phyloP scores from a whole-genome alignment of 768 basidiomycete genomes.

The Lactarius trivialis region DNA sequence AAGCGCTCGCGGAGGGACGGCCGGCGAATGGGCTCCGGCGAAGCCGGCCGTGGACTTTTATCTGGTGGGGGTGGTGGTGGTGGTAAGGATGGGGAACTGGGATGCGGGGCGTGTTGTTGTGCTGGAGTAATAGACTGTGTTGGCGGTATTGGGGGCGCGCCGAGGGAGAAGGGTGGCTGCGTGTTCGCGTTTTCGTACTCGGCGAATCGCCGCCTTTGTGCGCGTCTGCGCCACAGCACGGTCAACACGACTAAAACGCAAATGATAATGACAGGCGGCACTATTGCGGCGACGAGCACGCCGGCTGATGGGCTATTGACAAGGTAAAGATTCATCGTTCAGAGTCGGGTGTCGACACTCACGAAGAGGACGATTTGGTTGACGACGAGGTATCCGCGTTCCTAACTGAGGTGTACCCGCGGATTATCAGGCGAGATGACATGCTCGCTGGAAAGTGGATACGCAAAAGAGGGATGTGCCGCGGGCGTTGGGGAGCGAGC shows the following conservation, averaged over 20 bases:
- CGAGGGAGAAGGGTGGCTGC: background rate
- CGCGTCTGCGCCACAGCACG: background rate
- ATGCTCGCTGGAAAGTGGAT: background rate
- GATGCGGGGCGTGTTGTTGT: background rate
- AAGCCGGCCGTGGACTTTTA: background rate
- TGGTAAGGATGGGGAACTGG: background rate
- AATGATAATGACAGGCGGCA: background rate
- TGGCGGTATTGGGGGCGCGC: too few relatives aligned
- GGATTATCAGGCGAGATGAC: background rate
- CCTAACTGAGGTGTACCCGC: background rate
- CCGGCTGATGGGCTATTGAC: background rate
- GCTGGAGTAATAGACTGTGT: background rate
- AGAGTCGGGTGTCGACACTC: background rate
- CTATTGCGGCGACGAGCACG: background rate
- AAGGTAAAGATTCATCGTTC: background rate
- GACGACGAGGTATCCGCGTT: background rate
- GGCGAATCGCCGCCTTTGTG: background rate
- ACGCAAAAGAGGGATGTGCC: background rate
- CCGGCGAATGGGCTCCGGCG: background rate
- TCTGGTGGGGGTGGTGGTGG: background rate
- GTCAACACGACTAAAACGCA: background rate
- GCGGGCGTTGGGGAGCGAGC: background rate
- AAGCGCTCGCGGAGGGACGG: background rate
- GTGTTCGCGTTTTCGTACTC: too few relatives aligned
- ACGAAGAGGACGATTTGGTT: background rate